Conservation (phyloP, 2,329 filamentous ascomycete genomes). For the Cephalotrichum gorgonifer region DNA sequence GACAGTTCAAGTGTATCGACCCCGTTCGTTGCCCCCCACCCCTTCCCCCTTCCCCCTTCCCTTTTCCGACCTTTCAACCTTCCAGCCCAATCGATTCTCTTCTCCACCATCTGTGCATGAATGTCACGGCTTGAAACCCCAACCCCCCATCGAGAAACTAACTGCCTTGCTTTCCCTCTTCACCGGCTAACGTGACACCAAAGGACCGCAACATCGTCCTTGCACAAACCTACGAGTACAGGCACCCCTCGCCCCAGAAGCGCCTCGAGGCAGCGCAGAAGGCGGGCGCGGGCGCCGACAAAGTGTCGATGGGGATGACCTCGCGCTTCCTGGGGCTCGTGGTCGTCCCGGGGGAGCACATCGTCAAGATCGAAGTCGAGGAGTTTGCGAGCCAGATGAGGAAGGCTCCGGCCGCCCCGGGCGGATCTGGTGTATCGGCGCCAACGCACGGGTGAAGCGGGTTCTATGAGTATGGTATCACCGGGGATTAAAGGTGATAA, state of each 20-base stretch:
- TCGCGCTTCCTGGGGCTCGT: conserved; percentile 82
- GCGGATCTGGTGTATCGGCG: too few relatives aligned
- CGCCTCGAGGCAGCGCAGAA: conserved; percentile 24
- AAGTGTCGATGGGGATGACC: conserved; percentile 59
- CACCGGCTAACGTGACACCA: neutral
- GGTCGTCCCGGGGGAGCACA: conserved; percentile 77
- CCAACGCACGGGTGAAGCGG: too few relatives aligned
- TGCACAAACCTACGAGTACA: conserved; percentile 79
- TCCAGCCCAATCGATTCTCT: neutral
- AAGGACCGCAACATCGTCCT: conserved; percentile 87
- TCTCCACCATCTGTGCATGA: neutral
- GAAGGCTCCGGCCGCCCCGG: conserved; percentile 3
- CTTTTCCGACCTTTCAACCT: neutral
- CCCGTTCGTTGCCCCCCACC: conserved; percentile 43
- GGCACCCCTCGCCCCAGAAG: conserved; percentile 51
- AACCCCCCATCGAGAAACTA: neutral
- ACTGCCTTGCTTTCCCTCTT: too few relatives aligned
- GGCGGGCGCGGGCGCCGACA: conserved; percentile 22
- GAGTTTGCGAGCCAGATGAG: conserved; percentile 52
- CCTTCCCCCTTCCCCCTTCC: conserved; percentile 1
- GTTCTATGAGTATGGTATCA: too few relatives aligned
- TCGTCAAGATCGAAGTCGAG: conserved; percentile 82
- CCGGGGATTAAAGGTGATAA: too few relatives aligned
- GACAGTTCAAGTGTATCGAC: conserved; percentile 90
- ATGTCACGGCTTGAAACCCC: neutral